Base-by-base conservation (phyloP, 2,329 filamentous ascomycete genomes). In the Aspergillus alliaceus region DNA sequence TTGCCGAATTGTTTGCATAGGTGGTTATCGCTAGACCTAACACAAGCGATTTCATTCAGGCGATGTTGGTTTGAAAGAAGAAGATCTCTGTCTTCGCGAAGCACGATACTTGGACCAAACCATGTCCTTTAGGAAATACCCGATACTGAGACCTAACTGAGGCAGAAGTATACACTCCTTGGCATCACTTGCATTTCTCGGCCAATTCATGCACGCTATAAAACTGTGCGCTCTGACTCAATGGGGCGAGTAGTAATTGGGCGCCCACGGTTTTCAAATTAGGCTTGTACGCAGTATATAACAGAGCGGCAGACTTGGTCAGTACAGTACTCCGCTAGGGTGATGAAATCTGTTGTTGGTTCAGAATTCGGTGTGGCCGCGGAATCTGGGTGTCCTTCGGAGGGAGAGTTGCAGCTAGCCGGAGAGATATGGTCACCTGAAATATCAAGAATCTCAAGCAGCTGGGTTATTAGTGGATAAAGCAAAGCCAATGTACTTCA, bases 401-500 rank as follows among this genome's bases (percentile, higher is more conserved):
- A 20, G 15, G 42, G 14, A 57, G 46, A 48, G 22, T 47, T 49
- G 20, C 37, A 35, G 35, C 32, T 35, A 32, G 54, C 15, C 20
- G 53, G 25, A 34, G 52, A 31, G 47, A 55, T 31, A 53, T 47
- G 25, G 20, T 29, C 37, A 40, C 27, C 22, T 31, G 46, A 46
- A 18, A 25, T 24, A 15, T 50, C 49, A 42, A 65, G 56, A 12
- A 58, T 48, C 4, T 37, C 39, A 39, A 60, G 39, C 6, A 67
- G 48, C 35, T 67, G 54, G 20, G 62, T 55, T 42, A 67, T 64
- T 9, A 66, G 53, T 11, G 62, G 65, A 25, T 65, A 64, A 20
- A 66, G 57, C 4, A 66, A 29, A 6, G 64, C 53, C 25, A 59
- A 55, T 1, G 55, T 54, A 24, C 57, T 53, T 59, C 59, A 66